A percentile compares a stretch with the other conserved stretches of the same genome.
Conservation (phyloP, 1,284 basidiomycete genomes). For the Austropuccinia psidii region DNA sequence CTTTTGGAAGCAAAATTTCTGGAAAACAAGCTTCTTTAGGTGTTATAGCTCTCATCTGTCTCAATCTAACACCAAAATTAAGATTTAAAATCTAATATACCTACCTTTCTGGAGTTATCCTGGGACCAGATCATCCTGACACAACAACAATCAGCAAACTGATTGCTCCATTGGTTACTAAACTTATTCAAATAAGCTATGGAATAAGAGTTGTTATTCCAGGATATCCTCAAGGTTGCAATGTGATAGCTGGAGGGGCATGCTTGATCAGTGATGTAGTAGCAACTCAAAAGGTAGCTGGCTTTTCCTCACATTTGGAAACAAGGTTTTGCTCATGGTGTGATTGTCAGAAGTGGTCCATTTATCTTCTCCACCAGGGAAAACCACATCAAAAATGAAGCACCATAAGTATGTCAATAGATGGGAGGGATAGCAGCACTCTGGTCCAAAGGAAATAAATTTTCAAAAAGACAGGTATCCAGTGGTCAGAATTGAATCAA, state of each 20-base stretch:
- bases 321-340: background rate
- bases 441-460: background rate
- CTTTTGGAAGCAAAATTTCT: background rate
- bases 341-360: background rate
- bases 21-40: background rate
- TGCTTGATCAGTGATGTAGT: background rate
- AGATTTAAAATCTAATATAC: background rate
- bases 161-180: background rate
- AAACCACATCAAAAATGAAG: too few relatives aligned
- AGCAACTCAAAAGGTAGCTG: conserved; percentile 20
- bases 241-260: background rate
- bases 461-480: background rate
- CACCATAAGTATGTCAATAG: too few relatives aligned
- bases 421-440: background rate
- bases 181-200: background rate
- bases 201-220: background rate
- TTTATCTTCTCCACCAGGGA: too few relatives aligned
- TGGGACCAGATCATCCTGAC: background rate
- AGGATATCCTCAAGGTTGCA: background rate
- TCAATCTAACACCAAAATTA: background rate
- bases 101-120: background rate
- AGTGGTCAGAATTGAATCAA: background rate
- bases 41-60: conserved; percentile 3
- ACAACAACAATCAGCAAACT: background rate
- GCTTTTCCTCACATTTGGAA: conserved; percentile 6